phyloP scores from a whole-genome alignment of 805 yeast genomes.

The Geotrichum ghanense region DNA sequence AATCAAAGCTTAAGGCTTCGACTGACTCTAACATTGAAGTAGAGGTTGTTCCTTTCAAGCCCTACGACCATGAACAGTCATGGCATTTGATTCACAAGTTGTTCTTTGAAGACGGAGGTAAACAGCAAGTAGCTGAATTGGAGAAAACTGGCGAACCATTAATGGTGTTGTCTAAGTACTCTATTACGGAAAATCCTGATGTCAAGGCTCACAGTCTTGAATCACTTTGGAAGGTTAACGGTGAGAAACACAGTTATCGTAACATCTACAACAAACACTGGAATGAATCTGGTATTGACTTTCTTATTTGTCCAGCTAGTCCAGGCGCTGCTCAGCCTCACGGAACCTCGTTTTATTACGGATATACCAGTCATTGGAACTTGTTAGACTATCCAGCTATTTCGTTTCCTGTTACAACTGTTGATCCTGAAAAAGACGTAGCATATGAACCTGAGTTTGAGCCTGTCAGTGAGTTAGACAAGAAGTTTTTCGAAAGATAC shows the following conservation, averaged over 20 bases:
- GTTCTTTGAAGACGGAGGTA: conserved; percentile 61
- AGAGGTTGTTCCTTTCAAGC: conserved; percentile 19
- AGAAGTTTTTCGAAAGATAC: neutral
- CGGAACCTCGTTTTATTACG: conserved; percentile 1
- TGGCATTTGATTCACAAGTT: conserved; percentile 24
- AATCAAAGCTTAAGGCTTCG: conserved; percentile 22
- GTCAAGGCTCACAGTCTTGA: conserved; percentile 2
- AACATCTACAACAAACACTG: neutral
- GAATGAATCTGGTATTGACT: neutral
- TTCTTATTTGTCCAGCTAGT: neutral
- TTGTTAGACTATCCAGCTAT: conserved; percentile 15
- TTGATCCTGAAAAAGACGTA: neutral
- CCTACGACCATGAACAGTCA: conserved; percentile 19
- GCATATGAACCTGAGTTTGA: neutral
- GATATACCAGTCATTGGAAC: conserved; percentile 13
- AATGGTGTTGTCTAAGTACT: neutral
- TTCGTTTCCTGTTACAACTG: conserved; percentile 11
- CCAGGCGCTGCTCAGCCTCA: neutral
- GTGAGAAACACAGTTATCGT: neutral
- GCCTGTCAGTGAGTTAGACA: neutral
- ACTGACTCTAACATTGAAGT: conserved; percentile 12
- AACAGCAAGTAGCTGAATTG: conserved; percentile 40
- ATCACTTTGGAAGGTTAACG: conserved; percentile 2
- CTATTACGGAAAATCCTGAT: neutral
- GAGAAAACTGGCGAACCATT: conserved; percentile 60